Evolutionary conservation across 2,329 filamentous ascomycete genomes (phyloP), one percentile per base, ranked within the genome.

Genomic region (Acephala macrosclerotiorum): DNA sequence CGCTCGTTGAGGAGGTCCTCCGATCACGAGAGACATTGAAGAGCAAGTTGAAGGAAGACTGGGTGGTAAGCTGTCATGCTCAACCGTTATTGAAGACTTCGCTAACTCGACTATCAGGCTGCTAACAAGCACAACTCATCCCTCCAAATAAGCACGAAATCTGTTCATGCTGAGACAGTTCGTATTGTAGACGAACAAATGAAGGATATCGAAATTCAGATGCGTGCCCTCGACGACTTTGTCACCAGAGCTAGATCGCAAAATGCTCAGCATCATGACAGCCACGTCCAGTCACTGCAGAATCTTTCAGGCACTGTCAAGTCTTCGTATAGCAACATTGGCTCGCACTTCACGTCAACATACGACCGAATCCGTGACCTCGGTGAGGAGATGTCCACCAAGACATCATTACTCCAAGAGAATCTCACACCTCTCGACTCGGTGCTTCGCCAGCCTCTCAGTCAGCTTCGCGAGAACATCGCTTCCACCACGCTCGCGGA

Each of bases 131-230:
- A 92, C 74, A 96, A 94, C 73, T 88, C 85, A n/a, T 89, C 91
- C 6, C 95, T 99, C 72, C 92, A 95, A 72, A 85, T 87, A 8
- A 92, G 92, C 0, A 94, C 95, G 0, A 91, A 92, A 72, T 92
- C 92, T 2, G 94, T 98, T 1, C 94, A 99, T 71, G 91, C 91
- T 38, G 92, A 97, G 79, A 97, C 95, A 0, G 88, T 97, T 35
- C 90, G 90, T 7, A 95, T 96, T 65, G 94, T 98, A 14, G 92
- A 95, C 74, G 90, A 91, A 64, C 96, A 99, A 79, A 92, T 96
- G 80, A 85, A 87, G 63, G 92, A 97, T 71, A 91, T 99, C 75
- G 90, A 92, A 67, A 86, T 84, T n/a, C 93, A 98, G 78, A 94
- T 99, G 87, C 87, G 89, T 64, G 92, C 93, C 1, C 85, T 99